Base-by-base conservation (phyloP, 441 rosid genomes). In the Mallotus repandus region DNA sequence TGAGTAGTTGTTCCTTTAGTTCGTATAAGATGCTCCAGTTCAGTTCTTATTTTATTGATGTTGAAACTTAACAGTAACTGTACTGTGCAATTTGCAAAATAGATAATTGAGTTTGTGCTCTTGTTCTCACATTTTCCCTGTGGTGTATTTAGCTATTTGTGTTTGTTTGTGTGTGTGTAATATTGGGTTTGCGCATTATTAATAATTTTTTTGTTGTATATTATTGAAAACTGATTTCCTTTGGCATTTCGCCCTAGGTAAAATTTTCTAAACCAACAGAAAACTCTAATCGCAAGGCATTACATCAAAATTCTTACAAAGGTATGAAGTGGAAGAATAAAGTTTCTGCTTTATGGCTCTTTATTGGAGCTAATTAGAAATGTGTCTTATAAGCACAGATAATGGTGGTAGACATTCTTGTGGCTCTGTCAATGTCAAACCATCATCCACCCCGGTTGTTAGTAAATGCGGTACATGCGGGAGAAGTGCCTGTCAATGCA, bases 381-480 rank as follows among this genome's bases (percentile, higher is more conserved):
- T 77, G 75, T 77, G 76, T 76, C 82, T 63, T 90, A 63, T 82
- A 90, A 93, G 87, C 80, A 79, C 81, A 41, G 41, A 57, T 78
- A 70, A 72, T 69, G 76, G 69, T 59, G 79, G 79, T 66, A 71
- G 78, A 56, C 63, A 43, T 74, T 77, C 77, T 45, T 71, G 78
- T 66, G 72, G 66, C 69, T 63, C 83, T 72, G 68, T 63, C 73
- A 71, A 54, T 78, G 73, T 61, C 21, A 84, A 84, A 71, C 71
- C 73, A 78, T 69, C 79, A 52, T 55, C 68, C 71, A 81, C 77
- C 46, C 69, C 78, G 6, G 78, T 61, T 53, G 72, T 79, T 54
- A 53, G 67, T 79, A 84, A 80, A 69, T 90, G 96, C 79, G 74
- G 81, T 68, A 76, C 79, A 70, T 86, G 89, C 82, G 84, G 84